A percentile compares a stretch with the other conserved stretches of the same genome.
These are phyloP conservation scores for Stagonosporopsis tanaceti DNA, from an alignment of 2,329 filamentous ascomycete genomes.

Conservation along the genomic window DNA sequence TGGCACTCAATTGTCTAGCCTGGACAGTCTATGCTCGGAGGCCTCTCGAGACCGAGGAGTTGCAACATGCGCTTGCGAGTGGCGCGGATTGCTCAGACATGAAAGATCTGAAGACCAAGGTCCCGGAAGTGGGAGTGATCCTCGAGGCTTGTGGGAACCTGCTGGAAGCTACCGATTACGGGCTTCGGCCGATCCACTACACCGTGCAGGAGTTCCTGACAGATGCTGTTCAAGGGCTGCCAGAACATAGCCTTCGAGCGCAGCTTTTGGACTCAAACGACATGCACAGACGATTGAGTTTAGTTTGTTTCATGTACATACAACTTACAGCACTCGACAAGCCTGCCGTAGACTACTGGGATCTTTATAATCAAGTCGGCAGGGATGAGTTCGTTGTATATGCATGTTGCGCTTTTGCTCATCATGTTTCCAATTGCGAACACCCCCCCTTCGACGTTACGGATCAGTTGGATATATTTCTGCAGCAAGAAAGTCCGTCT, in stretches of 20 bases:
- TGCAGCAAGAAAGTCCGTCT: slow-evolving; percentile 10
- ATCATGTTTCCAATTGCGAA: slow-evolving; percentile 19
- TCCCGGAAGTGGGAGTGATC: slow-evolving; percentile 25
- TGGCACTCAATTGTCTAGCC: slow-evolving; percentile 26
- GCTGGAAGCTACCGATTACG: slow-evolving; percentile 17
- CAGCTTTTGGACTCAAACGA: slow-evolving; percentile 16
- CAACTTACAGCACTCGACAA: slow-evolving; percentile 4
- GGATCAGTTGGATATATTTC: slow-evolving; percentile 14
- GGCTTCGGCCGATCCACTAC: slow-evolving; percentile 31
- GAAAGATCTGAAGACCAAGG: slow-evolving; percentile 16
- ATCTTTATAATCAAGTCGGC: not conserved
- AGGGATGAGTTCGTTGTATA: slow-evolving; percentile 11
- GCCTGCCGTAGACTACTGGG: not conserved
- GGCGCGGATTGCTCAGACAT: slow-evolving; percentile 1
- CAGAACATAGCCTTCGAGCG: slow-evolving; percentile 5
- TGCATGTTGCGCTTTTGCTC: slow-evolving; percentile 22
- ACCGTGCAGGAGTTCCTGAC: slow-evolving; percentile 34
- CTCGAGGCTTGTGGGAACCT: slow-evolving; percentile 32
- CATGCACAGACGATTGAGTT: slow-evolving; percentile 17
- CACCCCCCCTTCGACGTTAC: slow-evolving; percentile 1
- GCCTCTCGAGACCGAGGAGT: slow-evolving; percentile 23
- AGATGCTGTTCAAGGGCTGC: not conserved
- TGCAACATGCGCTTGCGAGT: slow-evolving; percentile 24
- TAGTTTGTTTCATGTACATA: slow-evolving; percentile 23
- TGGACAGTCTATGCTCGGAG: slow-evolving; percentile 28